Conservation (phyloP, 108 stramenopile genomes). For the Asterionellopsis glacialis region DNA sequence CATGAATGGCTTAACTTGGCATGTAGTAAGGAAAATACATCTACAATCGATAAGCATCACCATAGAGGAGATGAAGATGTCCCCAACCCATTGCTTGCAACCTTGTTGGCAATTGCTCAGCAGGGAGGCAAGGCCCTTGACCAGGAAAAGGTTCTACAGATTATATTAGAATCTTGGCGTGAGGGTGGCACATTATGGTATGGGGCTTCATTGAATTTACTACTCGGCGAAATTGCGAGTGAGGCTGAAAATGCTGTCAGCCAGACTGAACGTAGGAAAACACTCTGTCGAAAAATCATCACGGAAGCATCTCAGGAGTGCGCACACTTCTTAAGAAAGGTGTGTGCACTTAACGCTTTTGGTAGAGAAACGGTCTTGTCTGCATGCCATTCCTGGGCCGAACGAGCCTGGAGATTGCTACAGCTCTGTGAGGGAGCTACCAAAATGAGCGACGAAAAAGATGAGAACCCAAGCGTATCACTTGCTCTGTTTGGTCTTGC, state of each 20-base stretch:
- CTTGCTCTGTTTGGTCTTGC: slow-evolving; percentile 33
- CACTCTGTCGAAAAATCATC: too few species aligned
- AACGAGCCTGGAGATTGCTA: slow-evolving; percentile 39
- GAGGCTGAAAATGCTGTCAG: too few species aligned
- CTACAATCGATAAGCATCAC: neutral
- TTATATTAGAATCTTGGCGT: slow-evolving; percentile 44
- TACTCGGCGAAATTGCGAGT: slow-evolving; percentile 3
- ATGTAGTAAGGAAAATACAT: slow-evolving; percentile 15
- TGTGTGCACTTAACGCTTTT: too few species aligned
- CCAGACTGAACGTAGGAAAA: too few species aligned
- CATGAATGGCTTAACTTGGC: slow-evolving; percentile 35
- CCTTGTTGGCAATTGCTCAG: slow-evolving; percentile 27
- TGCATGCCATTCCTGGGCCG: slow-evolving; percentile 26
- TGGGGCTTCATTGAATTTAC: slow-evolving; percentile 14
- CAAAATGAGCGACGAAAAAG: too few species aligned
- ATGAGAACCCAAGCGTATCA: slow-evolving; percentile 10
- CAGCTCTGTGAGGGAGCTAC: slow-evolving; percentile 17
- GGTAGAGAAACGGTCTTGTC: too few species aligned
- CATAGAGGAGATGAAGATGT: neutral
- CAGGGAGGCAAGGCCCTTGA: neutral
- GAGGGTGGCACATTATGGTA: slow-evolving; percentile 51
- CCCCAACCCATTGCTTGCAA: slow-evolving; percentile 37
- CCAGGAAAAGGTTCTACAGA: slow-evolving; percentile 6
- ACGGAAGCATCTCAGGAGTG: too few species aligned
- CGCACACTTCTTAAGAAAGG: too few species aligned